Base-by-base conservation (phyloP, 306 rosid genomes). In the Medicago ruthenica region DNA sequence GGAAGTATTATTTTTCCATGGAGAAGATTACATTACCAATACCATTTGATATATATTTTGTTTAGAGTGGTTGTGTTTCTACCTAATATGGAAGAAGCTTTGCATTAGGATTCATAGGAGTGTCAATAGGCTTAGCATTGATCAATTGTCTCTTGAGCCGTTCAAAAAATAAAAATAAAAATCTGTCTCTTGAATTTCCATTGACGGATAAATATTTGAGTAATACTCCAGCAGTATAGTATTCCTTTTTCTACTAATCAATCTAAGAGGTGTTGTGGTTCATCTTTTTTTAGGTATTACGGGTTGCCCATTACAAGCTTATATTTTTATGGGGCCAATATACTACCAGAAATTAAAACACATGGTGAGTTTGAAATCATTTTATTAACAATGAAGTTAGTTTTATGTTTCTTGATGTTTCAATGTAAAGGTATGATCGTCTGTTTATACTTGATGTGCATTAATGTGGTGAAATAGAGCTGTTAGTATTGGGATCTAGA, bases 261-360 rank as follows among this genome's bases (percentile, higher is more conserved):
- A 58, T 63, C 14, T 21, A 59, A 51, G 13, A 44, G 50, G 40
- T 65, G 70, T 78, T 21, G n/a, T 66, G 70, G 65, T 74, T 21
- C 55, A 16, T 74, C 48, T 6, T 77, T 47, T 76, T 85, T 66
- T 84, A 91, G 98, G 98, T 69, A 92, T 92, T 76, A 95, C 97
- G 0, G 98, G 98, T 73, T 90, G 96, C 80, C 97, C 98, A 41
- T 76, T 95, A 82, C 96, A 95, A 81, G 98, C 98, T 11, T 95
- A 95, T 79, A 95, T 95, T 80, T 95, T 95, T 80, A 95, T 95
- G 98, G 98, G 98, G 68, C 98, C 96, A 53, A 95, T 92, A 75
- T 95, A 95, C 92, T 95, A 95, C 84, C 98, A 92, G 83, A 95
- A 92, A 85, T 82, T 92, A 80, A 95, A 95, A 78, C 97, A 95